Conservation (phyloP, 2,329 filamentous ascomycete genomes). For the Meredithiella fracta region DNA sequence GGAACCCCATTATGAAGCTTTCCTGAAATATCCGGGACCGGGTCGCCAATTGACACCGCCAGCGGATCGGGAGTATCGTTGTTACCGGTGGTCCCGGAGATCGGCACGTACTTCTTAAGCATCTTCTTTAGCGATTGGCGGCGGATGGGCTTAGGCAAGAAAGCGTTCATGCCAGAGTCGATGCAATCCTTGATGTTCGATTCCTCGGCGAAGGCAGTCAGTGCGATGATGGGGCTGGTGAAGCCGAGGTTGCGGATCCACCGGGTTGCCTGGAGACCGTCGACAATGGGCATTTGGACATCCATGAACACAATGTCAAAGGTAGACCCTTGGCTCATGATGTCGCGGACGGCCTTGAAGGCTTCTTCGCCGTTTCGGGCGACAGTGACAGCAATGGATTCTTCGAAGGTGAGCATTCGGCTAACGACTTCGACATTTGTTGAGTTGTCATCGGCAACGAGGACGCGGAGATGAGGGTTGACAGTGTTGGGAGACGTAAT, state of each 20-base stretch:
- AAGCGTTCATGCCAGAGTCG: constrained; percentile 84
- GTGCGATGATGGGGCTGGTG: constrained; percentile 70
- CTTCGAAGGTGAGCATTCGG: constrained; percentile 55
- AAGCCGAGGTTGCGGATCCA: constrained; percentile 79
- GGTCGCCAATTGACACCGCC: too few species aligned
- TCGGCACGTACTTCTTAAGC: constrained; percentile 67
- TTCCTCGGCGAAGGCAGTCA: constrained; percentile 83
- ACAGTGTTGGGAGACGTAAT: constrained; percentile 19
- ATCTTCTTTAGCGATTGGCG: constrained; percentile 77
- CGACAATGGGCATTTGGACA: constrained; percentile 85
- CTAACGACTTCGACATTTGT: constrained; percentile 43
- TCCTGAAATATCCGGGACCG: too few species aligned
- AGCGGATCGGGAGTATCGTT: constrained; percentile 5
- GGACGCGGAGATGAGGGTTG: constrained; percentile 41
- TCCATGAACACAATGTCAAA: constrained; percentile 96
- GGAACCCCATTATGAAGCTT: constrained; percentile 9
- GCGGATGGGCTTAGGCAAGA: constrained; percentile 60
- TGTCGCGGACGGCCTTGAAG: constrained; percentile 67
- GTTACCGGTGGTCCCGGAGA: constrained; percentile 39
- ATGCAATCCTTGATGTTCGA: constrained; percentile 76
- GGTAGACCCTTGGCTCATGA: constrained; percentile 53
- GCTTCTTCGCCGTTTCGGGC: constrained; percentile 79
- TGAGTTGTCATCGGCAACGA: constrained; percentile 61
- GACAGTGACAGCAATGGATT: constrained; percentile 74
- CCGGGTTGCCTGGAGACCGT: constrained; percentile 72